Evolutionary conservation across 2,329 filamentous ascomycete species (phyloP).

Genomic region (Pseudocercospora vitis): DNA sequence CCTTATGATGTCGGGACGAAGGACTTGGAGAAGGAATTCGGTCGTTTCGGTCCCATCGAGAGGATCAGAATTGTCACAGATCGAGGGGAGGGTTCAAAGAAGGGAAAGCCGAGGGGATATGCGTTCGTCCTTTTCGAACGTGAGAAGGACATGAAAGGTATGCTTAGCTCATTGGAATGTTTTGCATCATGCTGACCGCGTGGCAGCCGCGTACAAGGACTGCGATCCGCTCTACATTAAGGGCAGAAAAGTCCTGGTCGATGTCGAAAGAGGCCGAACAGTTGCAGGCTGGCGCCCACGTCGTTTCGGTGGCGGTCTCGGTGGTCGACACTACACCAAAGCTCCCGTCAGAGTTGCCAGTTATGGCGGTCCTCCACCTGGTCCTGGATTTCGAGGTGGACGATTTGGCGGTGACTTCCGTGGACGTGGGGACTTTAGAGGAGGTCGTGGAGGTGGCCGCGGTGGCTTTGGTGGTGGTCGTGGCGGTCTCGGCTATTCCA

Average conservation of each 20-base stretch:
- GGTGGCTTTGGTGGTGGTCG: constrained; percentile 37
- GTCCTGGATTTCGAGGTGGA: constrained; percentile 54
- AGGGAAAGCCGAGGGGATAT: constrained; percentile 63
- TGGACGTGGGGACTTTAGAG: constrained; percentile 53
- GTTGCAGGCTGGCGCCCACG: constrained; percentile 91
- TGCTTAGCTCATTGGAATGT: too few species aligned
- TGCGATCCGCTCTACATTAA: constrained; percentile 62
- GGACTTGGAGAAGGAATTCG: constrained; percentile 91
- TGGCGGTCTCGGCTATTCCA: constrained; percentile 42
- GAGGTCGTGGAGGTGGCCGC: constrained; percentile 49
- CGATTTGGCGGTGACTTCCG: constrained; percentile 58
- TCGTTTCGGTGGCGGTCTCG: constrained; percentile 86
- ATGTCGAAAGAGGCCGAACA: constrained; percentile 93
- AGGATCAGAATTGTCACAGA: constrained; percentile 73
- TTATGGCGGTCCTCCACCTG: constrained; percentile 56
- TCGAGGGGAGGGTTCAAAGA: constrained; percentile 71
- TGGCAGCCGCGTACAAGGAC: constrained; percentile 84
- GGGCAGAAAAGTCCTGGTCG: constrained; percentile 86
- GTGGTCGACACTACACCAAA: constrained; percentile 90
- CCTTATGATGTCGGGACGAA: constrained; percentile 89
- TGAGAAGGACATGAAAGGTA: constrained; percentile 99
- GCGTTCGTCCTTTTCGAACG: constrained; percentile 96
- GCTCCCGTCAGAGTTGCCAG: constrained; percentile 64
- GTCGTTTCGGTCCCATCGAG: constrained; percentile 90
- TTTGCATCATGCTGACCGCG: constrained; percentile 43